Evolutionary conservation across 176 grass and related monocot species (phyloP).

Genomic region (Paspalum vaginatum): DNA sequence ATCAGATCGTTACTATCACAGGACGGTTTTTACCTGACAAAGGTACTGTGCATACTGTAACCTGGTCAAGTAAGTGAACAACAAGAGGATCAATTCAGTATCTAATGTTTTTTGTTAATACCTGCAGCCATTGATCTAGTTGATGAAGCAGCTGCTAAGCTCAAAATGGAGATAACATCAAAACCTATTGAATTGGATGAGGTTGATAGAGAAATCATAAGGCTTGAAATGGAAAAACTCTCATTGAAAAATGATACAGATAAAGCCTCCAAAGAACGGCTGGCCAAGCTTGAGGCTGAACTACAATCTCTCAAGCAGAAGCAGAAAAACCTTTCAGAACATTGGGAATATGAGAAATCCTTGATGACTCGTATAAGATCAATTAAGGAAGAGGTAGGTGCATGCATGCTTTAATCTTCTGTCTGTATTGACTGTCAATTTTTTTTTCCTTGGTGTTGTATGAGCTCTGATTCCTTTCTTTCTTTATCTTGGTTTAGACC

Average conservation of each 20-base stretch:
- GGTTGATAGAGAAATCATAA: constrained; percentile 87
- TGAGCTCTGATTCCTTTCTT: background rate
- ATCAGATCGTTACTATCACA: constrained; percentile 92
- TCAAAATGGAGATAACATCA: constrained; percentile 99
- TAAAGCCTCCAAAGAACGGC: constrained; percentile 85
- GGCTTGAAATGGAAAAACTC: constrained; percentile 97
- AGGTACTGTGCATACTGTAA: constrained; percentile 54
- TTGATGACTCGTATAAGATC: constrained; percentile 84
- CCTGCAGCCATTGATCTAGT: constrained; percentile 94
- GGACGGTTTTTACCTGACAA: constrained; percentile 95
- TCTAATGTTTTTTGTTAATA: constrained; percentile 26
- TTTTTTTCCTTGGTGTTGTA: background rate
- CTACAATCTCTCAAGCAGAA: constrained; percentile 82
- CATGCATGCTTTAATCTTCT: constrained; percentile 36
- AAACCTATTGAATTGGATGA: constrained; percentile 95
- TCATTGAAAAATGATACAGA: constrained; percentile 89
- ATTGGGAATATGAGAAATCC: constrained; percentile 93
- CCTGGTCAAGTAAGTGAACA: background rate
- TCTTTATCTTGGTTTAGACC: constrained; percentile 54
- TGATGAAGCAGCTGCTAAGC: constrained; percentile 92
- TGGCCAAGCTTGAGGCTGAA: constrained; percentile 87
- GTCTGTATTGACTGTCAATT: constrained; percentile 3
- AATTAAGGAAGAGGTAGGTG: constrained; percentile 87
- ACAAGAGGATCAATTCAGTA: background rate
- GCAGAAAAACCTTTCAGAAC: constrained; percentile 72